These are phyloP conservation scores for Aureobasidium sp. DNA, from an alignment of 2,329 filamentous ascomycete genomes.

Conservation along the genomic window DNA sequence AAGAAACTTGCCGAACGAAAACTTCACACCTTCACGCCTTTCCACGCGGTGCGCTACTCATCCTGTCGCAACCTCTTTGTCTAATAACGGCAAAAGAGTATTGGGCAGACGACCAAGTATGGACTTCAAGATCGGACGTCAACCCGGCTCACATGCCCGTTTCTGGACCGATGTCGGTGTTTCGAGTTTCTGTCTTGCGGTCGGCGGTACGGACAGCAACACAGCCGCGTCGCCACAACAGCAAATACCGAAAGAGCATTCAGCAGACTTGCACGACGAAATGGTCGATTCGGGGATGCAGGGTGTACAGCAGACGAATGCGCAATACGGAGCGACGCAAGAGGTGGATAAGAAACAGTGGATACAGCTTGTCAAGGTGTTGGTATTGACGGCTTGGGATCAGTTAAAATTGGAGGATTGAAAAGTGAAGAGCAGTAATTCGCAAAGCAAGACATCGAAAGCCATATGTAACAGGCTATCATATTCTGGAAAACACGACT, in stretches of 20 bases:
- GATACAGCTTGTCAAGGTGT: conserved; percentile 6
- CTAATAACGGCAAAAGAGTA: not conserved
- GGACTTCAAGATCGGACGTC: not conserved
- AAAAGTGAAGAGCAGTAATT: too few relatives aligned
- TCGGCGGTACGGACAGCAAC: not conserved
- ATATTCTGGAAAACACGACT: too few relatives aligned
- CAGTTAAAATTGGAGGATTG: not conserved
- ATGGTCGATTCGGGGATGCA: not conserved
- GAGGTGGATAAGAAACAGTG: not conserved
- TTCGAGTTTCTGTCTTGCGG: not conserved
- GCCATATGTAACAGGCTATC: too few relatives aligned
- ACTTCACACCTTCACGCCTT: not conserved
- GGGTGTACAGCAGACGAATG: not conserved
- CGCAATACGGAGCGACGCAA: not conserved
- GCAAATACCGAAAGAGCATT: not conserved
- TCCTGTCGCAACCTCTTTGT: not conserved
- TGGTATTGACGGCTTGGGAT: conserved; percentile 7
- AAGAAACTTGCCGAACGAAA: not conserved
- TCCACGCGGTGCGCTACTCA: not conserved
- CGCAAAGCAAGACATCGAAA: too few relatives aligned
- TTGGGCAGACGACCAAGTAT: not conserved
- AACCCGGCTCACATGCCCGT: not conserved
- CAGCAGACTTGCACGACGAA: too few relatives aligned
- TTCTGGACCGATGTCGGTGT: not conserved
- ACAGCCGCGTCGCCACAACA: not conserved